Evolutionary conservation across 495 filamentous ascomycete species (phyloP), one percentile per base, ranked within the genome.

Genomic region (Massariosphaeria phaeospora): DNA sequence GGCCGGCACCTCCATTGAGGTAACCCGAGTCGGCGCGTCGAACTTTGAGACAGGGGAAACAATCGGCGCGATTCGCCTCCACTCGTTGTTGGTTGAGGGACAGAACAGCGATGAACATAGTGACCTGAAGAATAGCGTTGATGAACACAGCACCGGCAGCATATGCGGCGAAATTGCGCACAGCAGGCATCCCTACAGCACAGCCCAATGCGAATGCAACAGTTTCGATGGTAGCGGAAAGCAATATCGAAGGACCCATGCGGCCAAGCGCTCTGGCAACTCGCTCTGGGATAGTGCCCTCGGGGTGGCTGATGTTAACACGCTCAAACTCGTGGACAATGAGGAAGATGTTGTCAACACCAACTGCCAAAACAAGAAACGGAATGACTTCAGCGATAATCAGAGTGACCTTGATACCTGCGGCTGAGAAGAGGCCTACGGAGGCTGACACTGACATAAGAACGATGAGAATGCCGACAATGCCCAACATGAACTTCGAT

Each of bases 301-400:
- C 89, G 0, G 88, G 86, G 65, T 95, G 81, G 66, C 82, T 94
- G 66, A 91, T 71, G 64, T 97, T 96, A 51, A 95, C 83, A 24
- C 94, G 79, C 69, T 98, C 94, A 59, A 98, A 96, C 65, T 98
- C 93, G 70, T 98, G 91, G 6, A 97, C 94, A 44, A 98, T 96
- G 44, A 98, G 71, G 72, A 98, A 98, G 65, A 98, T 97, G 67
- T 98, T 98, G 76, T 98, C 93, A 9, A 98, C 94, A 21, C 93
- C 93, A 15, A 98, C 87, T 40, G 93, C 93, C 10, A 98, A 73
- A 11, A 98, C 91, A 57, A 98, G 82, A 69, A 98, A 98, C 0
- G 93, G 93, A 52, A 98, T 98, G 56, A 98, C 93, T 66, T 98
- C 93, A 6, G 95, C 91, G 59, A 98, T 97, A 64, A 98, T 97